These are phyloP conservation scores for Phytophthora meadii DNA, from an alignment of 352 stramenopile species.

Conservation along the genomic window DNA sequence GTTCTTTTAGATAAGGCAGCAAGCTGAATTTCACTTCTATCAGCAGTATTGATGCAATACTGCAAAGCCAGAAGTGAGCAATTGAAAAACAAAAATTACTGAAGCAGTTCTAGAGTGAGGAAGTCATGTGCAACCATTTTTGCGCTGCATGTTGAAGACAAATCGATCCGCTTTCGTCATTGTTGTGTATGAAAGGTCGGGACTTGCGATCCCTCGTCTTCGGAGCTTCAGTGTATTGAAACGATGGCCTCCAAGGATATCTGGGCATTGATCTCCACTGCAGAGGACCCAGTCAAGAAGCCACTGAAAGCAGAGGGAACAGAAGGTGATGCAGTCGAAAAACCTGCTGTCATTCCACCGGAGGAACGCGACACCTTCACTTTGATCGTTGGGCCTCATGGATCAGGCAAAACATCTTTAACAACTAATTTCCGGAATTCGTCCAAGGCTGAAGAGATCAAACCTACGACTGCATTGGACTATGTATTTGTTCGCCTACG, in stretches of 20 bases:
- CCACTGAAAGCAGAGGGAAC: constrained; percentile 29
- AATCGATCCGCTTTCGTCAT: constrained; percentile 15
- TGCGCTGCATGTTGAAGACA: constrained; percentile 14
- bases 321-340: constrained; percentile 30
- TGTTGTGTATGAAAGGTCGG: constrained; percentile 39
- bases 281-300: constrained; percentile 43
- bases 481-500: constrained; percentile 90
- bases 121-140: constrained; percentile 9
- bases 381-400: constrained; percentile 69
- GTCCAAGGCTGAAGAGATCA: constrained; percentile 83
- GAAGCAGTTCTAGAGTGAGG: constrained; percentile 12
- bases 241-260: constrained; percentile 69
- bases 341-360: constrained; percentile 15
- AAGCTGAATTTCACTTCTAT: constrained; percentile 3
- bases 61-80: constrained; percentile 16
- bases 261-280: constrained; percentile 68
- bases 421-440: constrained; percentile 72
- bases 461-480: constrained; percentile 92
- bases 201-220: constrained; percentile 12
- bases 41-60: background rate
- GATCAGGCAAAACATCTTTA: constrained; percentile 86
- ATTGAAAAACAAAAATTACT: constrained; percentile 5
- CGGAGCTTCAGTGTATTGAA: constrained; percentile 13
- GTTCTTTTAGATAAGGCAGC: constrained; percentile 79
- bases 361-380: constrained; percentile 81